Base-by-base conservation (phyloP, 2,329 filamentous ascomycete genomes). In the Madurella mycetomatis region DNA sequence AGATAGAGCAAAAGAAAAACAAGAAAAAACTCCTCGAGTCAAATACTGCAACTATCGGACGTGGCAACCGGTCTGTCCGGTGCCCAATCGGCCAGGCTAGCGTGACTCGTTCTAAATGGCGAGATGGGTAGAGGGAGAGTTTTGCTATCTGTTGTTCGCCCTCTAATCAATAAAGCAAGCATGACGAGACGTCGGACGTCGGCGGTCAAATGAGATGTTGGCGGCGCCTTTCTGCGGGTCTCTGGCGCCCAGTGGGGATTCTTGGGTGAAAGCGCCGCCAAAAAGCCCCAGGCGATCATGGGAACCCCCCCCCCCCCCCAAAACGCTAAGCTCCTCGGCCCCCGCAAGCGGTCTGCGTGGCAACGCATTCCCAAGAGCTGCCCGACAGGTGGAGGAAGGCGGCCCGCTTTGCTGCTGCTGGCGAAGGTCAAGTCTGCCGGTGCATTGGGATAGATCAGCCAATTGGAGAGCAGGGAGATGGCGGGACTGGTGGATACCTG, bases 101-200 rank as follows among this genome's bases (percentile, higher is more conserved):
- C 16, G 41, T 42, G 41, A 18, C 16, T 42, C 8, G 16, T 19
- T 12, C 17, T 18, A 19, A 19, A 42, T 18, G 17, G 41, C 17
- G 16, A 18, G 17, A 19, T 15, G 15, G 41, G n/a, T n/a, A 41
- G 40, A 7, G 34, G 9, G 34, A 37, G 9, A 15, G 13, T 37
- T 15, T 31, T 30, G 41, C 16, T 49, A 41, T 9, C 45, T 12
- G 15, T 55, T 37, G 13, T 40, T 53, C 37, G 25, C 16, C 5
- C 34, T 17, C 8, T 48, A 25, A 46, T 47, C 52, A 41, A 19
- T 46, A 44, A 54, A 43, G 45, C 37, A 55, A 47, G 44, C 19
- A 55, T 49, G 49, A 49, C 45, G 53, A 44, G 53, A 48, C 18
- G 54, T 54, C 51, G 42, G 49, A 54, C 48, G 54, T 54, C 51